Conservation (phyloP, 345 rosid genomes). For the Ceriops tagal region DNA sequence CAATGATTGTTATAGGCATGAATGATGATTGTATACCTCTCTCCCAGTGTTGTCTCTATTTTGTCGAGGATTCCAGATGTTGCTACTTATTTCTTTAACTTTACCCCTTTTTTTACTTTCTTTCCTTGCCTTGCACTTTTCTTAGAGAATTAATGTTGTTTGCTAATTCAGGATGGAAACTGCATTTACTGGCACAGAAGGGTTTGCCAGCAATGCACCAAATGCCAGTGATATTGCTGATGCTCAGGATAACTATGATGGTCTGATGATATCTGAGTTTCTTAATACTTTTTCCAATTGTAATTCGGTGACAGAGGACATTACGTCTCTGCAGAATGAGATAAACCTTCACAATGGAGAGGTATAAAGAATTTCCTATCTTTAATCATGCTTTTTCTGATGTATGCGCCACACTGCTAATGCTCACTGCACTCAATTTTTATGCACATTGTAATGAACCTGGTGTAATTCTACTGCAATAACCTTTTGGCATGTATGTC, state of each 20-base stretch:
- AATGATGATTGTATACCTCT: not conserved
- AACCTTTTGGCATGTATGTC: not conserved
- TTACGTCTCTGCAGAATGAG: slow-evolving; percentile 47
- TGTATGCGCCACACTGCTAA: not conserved
- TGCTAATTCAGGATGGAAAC: slow-evolving; percentile 54
- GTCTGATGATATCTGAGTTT: slow-evolving; percentile 77
- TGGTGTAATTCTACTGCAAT: slow-evolving; percentile 1
- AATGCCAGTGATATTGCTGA: slow-evolving; percentile 47
- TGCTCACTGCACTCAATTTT: not conserved
- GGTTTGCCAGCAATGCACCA: slow-evolving; percentile 36
- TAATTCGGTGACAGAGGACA: slow-evolving; percentile 48
- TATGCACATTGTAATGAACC: not conserved
- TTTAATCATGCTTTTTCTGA: not conserved
- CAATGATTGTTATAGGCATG: not conserved
- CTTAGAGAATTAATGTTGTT: slow-evolving; percentile 11
- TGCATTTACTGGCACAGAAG: slow-evolving; percentile 43
- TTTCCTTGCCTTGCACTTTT: slow-evolving; percentile 15
- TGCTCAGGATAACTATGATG: slow-evolving; percentile 67
- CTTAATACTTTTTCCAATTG: slow-evolving; percentile 53
- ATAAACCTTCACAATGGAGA: slow-evolving; percentile 62
- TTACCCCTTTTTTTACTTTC: not conserved
- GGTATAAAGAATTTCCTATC: slow-evolving; percentile 40
- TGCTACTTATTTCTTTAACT: slow-evolving; percentile 1
- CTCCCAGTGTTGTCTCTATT: not conserved
- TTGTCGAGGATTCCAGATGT: not conserved